Conservation (phyloP, 2,329 filamentous ascomycete species). For the Neonectria hederae region DNA sequence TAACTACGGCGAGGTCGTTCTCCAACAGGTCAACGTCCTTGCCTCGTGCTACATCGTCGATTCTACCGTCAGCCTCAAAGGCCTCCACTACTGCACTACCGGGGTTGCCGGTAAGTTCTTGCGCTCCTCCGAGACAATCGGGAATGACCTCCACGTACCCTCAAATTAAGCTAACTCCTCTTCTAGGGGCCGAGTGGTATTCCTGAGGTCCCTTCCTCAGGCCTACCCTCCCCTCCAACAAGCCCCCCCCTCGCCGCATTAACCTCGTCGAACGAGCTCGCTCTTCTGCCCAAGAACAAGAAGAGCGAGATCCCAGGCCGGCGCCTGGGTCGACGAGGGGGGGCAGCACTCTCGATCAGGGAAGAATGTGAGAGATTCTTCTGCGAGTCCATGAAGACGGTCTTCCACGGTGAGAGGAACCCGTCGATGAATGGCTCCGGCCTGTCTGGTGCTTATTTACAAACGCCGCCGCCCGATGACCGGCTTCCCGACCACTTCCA, state of each 20-base stretch:
- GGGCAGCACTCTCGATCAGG: conserved; percentile 96
- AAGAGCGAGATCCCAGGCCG: conserved; percentile 54
- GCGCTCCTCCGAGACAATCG: neutral
- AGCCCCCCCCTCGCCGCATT: conserved; percentile 88
- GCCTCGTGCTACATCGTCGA: conserved; percentile 93
- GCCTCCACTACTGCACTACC: conserved; percentile 96
- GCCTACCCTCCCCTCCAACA: conserved; percentile 83
- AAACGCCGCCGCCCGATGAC: conserved; percentile 64
- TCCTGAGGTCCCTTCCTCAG: conserved; percentile 90
- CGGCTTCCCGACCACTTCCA: conserved; percentile 51
- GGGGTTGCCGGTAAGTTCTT: conserved; percentile 74
- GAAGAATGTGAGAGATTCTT: conserved; percentile 99
- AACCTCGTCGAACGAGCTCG: conserved; percentile 73
- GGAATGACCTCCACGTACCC: neutral
- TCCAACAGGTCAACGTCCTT: conserved; percentile 77
- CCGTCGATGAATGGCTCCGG: conserved; percentile 80
- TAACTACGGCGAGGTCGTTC: conserved; percentile 78
- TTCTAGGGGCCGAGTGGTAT: conserved; percentile 85
- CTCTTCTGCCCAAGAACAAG: conserved; percentile 67
- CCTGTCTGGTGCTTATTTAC: conserved; percentile 77
- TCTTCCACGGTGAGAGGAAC: conserved; percentile 96
- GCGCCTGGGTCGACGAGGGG: conserved; percentile 72
- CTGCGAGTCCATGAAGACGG: conserved; percentile 92
- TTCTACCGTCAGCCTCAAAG: conserved; percentile 75
- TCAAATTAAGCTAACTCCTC: conserved; percentile 27